A percentile compares a stretch with the other conserved stretches of the same genome.
These are phyloP conservation scores for Ganoderma meredithae DNA, from an alignment of 1,284 basidiomycete species.

Conservation along the genomic window DNA sequence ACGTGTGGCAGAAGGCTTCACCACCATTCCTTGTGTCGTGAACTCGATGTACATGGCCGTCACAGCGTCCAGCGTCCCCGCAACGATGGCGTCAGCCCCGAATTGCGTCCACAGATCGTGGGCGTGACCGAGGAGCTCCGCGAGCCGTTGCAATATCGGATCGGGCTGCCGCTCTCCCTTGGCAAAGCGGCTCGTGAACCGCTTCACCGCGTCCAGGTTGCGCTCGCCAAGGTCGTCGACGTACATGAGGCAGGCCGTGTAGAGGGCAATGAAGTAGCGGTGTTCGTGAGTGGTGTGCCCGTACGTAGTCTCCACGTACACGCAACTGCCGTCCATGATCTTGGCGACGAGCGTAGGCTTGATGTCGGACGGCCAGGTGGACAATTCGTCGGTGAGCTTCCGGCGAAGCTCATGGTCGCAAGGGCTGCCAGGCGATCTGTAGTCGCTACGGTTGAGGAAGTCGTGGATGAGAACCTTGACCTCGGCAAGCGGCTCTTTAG, in stretches of 20 bases:
- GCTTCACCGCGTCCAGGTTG: slow-evolving; percentile 21
- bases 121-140: slow-evolving; percentile 14
- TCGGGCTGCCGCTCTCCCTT: slow-evolving; percentile 21
- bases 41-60: slow-evolving; percentile 29
- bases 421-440: slow-evolving; percentile 15
- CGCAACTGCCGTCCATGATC: slow-evolving; percentile 23
- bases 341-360: slow-evolving; percentile 12
- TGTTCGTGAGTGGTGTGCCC: slow-evolving; percentile 24
- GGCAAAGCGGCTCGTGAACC: slow-evolving; percentile 26
- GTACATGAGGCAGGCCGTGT: slow-evolving; percentile 28
- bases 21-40: slow-evolving; percentile 18
- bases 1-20: slow-evolving; percentile 23
- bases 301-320: slow-evolving; percentile 27
- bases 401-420: slow-evolving; percentile 10
- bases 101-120: slow-evolving; percentile 25
- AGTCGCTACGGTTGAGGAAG: slow-evolving; percentile 13
- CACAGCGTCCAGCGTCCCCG: slow-evolving; percentile 27
- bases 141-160: slow-evolving; percentile 24
- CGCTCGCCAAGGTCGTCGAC: slow-evolving; percentile 25
- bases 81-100: slow-evolving; percentile 28
- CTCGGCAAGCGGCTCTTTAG: slow-evolving; percentile 6
- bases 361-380: slow-evolving; percentile 16
- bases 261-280: slow-evolving; percentile 26
- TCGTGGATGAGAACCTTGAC: slow-evolving; percentile 16
- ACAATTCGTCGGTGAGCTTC: slow-evolving; percentile 11